Percentiles rank a stretch among this genome's conserved stretches.
These are phyloP conservation scores for Nannochloropsis granulata DNA, from an alignment of 108 stramenopile species.

Conservation along the genomic window DNA sequence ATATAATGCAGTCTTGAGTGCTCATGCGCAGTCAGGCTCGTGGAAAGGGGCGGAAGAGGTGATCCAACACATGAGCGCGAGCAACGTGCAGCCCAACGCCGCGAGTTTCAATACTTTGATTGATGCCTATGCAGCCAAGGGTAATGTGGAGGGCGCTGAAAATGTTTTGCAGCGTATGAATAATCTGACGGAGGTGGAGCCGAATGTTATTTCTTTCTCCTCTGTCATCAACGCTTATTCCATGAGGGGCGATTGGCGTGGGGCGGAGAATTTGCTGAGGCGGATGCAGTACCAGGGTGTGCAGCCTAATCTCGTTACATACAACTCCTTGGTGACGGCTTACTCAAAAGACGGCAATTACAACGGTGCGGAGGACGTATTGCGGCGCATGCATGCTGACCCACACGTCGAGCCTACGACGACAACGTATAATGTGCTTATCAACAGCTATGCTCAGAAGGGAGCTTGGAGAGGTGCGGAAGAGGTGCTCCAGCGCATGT, in stretches of 20 bases:
- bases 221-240: not conserved
- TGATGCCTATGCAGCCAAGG: not conserved
- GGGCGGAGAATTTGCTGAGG: not conserved
- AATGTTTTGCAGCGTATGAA: not conserved
- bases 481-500: not conserved
- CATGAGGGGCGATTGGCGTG: not conserved
- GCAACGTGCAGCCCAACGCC: not conserved
- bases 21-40: not conserved
- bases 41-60: not conserved
- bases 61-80: not conserved
- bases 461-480: not conserved
- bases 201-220: not conserved
- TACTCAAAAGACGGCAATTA: not conserved
- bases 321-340: not conserved
- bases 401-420: not conserved
- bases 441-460: not conserved
- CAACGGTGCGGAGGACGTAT: not conserved
- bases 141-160: not conserved
- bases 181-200: not conserved
- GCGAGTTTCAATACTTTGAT: not conserved
- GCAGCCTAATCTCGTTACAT: not conserved
- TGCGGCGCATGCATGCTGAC: not conserved
- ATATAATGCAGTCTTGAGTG: not conserved
- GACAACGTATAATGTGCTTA: not conserved
- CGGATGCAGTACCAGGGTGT: not conserved